Evolutionary conservation across 371 early-diverging fungal genomes (phyloP).

Genomic region (Rhizopus arrhizus): DNA sequence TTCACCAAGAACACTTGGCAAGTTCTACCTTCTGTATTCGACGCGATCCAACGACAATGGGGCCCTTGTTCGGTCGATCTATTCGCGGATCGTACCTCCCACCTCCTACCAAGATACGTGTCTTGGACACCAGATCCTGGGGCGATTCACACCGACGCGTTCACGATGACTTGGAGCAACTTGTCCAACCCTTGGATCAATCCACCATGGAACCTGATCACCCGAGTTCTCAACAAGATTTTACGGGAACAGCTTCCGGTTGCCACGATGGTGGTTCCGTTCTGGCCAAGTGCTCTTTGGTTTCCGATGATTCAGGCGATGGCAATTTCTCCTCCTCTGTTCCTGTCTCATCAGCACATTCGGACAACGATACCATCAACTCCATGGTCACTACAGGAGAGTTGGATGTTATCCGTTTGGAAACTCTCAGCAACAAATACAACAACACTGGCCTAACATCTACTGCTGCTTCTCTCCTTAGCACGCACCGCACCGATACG

Average conservation of each 20-base stretch:
- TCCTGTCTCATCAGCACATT: constrained; percentile 20
- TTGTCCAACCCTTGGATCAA: constrained; percentile 7
- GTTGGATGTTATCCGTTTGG: too few species aligned
- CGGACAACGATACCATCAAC: background rate
- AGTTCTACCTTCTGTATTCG: constrained; percentile 1
- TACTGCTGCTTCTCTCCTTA: too few species aligned
- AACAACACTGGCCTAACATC: too few species aligned
- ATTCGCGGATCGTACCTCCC: constrained; percentile 26
- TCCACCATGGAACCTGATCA: constrained; percentile 23
- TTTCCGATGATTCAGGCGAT: constrained; percentile 20
- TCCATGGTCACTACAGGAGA: too few species aligned
- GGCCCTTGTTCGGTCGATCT: constrained; percentile 22
- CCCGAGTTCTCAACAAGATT: constrained; percentile 7
- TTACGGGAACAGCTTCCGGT: constrained; percentile 5
- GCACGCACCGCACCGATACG: background rate
- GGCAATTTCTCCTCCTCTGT: constrained; percentile 4
- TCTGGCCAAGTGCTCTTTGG: constrained; percentile 27
- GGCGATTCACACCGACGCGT: constrained; percentile 9
- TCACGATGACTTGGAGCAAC: constrained; percentile 6
- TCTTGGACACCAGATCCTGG: constrained; percentile 27
- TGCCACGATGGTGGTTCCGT: constrained; percentile 12
- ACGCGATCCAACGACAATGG: constrained; percentile 5
- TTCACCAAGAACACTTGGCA: constrained; percentile 18
- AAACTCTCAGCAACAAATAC: too few species aligned
- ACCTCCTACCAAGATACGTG: constrained; percentile 22